Base-by-base conservation (phyloP, 495 filamentous ascomycete genomes). In the Penicillium egyptiacum region DNA sequence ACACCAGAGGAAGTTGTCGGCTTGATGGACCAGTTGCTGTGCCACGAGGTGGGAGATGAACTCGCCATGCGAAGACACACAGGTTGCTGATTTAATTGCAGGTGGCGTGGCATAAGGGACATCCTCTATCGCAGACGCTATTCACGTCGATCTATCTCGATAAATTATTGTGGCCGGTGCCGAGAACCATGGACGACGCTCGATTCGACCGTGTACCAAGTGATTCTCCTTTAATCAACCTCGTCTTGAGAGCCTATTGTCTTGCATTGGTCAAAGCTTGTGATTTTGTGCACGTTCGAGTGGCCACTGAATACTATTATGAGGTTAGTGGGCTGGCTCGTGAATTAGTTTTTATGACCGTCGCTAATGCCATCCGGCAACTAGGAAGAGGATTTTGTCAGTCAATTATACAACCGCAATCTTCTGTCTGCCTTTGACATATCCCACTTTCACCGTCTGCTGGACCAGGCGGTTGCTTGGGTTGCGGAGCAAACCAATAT, bases 101-200 rank as follows among this genome's bases (percentile, higher is more conserved):
- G 89, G 94, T 96, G 87, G 91, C 91, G 64, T 99, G 94, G 94
- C 91, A 98, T 73, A 87, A 88, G 66, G 94, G 94, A 17, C 88
- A 95, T 61, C 91, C 94, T 28, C 86, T 99, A 4, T 94, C 92
- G 4, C 95, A 97, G 68, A 97, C 92, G 0, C 73, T 99, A 7
- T 91, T 96, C 69, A 96, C 92, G n/a, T 96, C 89, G 33, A 78
- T 95, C 31, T 94, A 99, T 70, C 84, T 99, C 61, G 92, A 98
- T 63, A 84, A 82, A 40, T 77, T 99, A 16, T 75, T 96, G 60
- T 86, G 84, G 66, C 87, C 90, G 16, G 76, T 80, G 43, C 89
- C 91, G 8, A 75, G 66, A 35, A 81, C 70, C 17, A 73, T 94
- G 37, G 75, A 88, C n/a, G 79, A 92, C 26, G 86, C 88, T n/a